Percentiles rank a stretch among this genome's conserved stretches.
Evolutionary conservation across 768 basidiomycete genomes (phyloP).

Genomic region (Collybia sordida): DNA sequence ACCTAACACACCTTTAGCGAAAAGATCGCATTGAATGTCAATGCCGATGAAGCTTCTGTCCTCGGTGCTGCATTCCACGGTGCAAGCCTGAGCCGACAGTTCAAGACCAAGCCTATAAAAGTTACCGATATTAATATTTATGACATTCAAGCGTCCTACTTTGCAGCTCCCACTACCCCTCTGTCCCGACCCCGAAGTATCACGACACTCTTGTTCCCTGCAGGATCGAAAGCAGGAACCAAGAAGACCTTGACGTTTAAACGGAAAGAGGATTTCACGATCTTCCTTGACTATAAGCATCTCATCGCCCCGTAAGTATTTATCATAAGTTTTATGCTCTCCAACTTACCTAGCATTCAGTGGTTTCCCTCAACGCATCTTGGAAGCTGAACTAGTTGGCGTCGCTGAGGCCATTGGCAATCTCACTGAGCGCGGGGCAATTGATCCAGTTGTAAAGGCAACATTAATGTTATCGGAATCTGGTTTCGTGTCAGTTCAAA

Average conservation of each 20-base stretch:
- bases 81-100: conserved; percentile 83
- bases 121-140: conserved; percentile 71
- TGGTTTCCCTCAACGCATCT: conserved; percentile 71
- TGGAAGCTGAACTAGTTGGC: conserved; percentile 71
- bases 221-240: conserved; percentile 71
- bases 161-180: conserved; percentile 55
- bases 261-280: conserved; percentile 77
- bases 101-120: conserved; percentile 94
- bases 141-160: conserved; percentile 80
- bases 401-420: conserved; percentile 78
- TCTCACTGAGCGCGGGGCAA: conserved; percentile 77
- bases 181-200: conserved; percentile 63
- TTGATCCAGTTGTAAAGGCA: conserved; percentile 85
- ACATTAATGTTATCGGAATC: conserved; percentile 83
- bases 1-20: conserved; percentile 37
- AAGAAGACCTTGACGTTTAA: conserved; percentile 89
- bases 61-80: conserved; percentile 91
- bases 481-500: conserved; percentile 78
- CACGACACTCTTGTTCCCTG: conserved; percentile 73
- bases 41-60: conserved; percentile 95
- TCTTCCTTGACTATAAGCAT: conserved; percentile 78
- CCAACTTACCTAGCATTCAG: conserved; percentile 30
- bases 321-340: not conserved
- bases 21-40: conserved; percentile 92
- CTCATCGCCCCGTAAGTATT: conserved; percentile 56